Conservation (phyloP, 345 rosid genomes). For the Populus pruinosa region DNA sequence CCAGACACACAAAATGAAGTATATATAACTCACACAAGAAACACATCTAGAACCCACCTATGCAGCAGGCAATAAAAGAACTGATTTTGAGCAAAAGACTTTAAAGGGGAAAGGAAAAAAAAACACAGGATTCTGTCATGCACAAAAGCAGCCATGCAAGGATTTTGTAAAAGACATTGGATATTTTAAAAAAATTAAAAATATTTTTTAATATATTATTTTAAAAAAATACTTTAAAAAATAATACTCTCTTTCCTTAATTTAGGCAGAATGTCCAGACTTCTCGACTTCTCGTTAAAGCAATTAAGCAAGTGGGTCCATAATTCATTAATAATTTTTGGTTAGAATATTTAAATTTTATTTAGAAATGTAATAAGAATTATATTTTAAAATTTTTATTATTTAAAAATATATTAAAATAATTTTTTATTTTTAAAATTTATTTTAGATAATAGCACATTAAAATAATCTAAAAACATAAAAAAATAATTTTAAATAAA, state of each 20-base stretch:
- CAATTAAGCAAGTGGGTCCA: background rate
- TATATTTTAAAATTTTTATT: too few species aligned
- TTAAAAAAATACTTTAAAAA: too few species aligned
- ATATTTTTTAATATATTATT: too few species aligned
- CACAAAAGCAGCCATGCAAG: constrained; percentile 31
- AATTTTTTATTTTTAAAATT: too few species aligned
- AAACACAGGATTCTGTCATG: constrained; percentile 4
- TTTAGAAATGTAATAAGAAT: too few species aligned
- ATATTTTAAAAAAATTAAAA: background rate
- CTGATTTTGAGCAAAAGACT: constrained; percentile 10
- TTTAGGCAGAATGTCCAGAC: too few species aligned
- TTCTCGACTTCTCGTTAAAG: background rate
- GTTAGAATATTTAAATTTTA: background rate
- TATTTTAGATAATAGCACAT: too few species aligned
- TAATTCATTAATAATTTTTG: background rate
- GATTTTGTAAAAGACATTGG: background rate
- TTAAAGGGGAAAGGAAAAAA: constrained; percentile 15
- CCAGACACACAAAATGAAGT: background rate
- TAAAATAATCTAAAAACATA: too few species aligned
- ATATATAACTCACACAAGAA: constrained; percentile 10
- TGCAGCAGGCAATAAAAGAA: constrained; percentile 16
- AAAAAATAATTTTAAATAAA: too few species aligned
- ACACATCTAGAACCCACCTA: constrained; percentile 31
- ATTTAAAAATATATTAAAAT: too few species aligned
- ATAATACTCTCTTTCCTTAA: too few species aligned